These are phyloP conservation scores for Huntiella omanensis DNA, from an alignment of 2,329 filamentous ascomycete genomes.

Conservation along the genomic window DNA sequence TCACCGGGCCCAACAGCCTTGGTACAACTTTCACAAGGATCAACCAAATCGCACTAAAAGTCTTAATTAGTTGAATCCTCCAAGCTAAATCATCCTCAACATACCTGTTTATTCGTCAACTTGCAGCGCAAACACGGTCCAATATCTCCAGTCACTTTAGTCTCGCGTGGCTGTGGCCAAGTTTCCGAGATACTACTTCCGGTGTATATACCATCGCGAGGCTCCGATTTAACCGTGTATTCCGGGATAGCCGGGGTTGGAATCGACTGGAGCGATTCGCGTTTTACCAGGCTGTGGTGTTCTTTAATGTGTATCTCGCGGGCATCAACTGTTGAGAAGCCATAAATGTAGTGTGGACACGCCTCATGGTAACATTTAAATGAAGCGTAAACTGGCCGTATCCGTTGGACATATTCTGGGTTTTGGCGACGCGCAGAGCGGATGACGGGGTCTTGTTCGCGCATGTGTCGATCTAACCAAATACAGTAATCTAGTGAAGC, in stretches of 20 bases:
- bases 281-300: conserved; percentile 18
- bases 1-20: background rate
- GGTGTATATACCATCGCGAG: conserved; percentile 23
- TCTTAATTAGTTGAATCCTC: background rate
- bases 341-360: conserved; percentile 40
- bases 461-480: conserved; percentile 7
- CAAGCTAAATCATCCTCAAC: background rate
- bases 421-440: conserved; percentile 7
- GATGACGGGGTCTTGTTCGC: conserved; percentile 4
- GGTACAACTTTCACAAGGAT: conserved; percentile 5
- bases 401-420: background rate
- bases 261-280: too few species aligned
- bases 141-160: background rate
- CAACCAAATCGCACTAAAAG: conserved; percentile 6
- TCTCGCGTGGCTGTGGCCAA: background rate
- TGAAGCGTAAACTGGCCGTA: too few species aligned
- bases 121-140: conserved; percentile 9
- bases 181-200: conserved; percentile 17
- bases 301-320: conserved; percentile 31
- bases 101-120: conserved; percentile 9
- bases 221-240: conserved; percentile 21
- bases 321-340: conserved; percentile 31
- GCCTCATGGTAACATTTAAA: conserved; percentile 37
- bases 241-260: too few species aligned
- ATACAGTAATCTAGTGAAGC: conserved; percentile 1